phyloP scores from a whole-genome alignment of 257 asterid genomes.

The Nicotiana tabacum region DNA sequence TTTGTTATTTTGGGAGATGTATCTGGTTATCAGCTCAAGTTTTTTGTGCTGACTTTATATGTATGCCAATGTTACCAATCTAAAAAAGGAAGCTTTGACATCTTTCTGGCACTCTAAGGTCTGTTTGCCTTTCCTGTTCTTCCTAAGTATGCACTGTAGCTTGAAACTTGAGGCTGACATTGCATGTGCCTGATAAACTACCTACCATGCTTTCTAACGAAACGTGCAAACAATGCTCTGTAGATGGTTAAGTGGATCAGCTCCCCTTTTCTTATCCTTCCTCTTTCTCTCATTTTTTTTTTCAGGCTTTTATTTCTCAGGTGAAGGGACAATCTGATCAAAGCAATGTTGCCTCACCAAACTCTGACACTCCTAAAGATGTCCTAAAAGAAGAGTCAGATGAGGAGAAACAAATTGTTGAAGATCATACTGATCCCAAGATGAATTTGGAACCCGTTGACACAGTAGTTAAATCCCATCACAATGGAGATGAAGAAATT shows the following conservation, averaged over 20 bases:
- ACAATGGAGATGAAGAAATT: conserved; percentile 29
- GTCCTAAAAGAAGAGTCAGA: conserved; percentile 31
- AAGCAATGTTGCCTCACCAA: conserved; percentile 39
- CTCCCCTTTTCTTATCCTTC: neutral
- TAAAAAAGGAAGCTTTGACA: neutral
- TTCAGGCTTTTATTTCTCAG: conserved; percentile 35
- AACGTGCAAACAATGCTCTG: conserved; percentile 5
- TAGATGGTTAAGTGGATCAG: neutral
- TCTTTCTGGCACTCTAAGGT: neutral
- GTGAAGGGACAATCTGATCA: conserved; percentile 62
- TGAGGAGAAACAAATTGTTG: conserved; percentile 40
- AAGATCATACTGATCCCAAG: conserved; percentile 35
- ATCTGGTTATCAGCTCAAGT: too few species aligned
- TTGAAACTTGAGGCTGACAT: neutral
- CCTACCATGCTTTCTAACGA: neutral
- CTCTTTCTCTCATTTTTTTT: conserved; percentile 7
- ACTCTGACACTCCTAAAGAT: conserved; percentile 45
- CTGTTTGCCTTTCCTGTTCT: neutral
- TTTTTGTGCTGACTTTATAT: too few species aligned
- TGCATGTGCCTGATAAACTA: neutral
- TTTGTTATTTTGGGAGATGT: too few species aligned
- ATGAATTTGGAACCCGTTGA: conserved; percentile 24
- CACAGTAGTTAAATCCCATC: conserved; percentile 37
- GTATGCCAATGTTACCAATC: too few species aligned
- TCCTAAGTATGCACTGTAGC: neutral